phyloP scores from a whole-genome alignment of 257 asterid genomes.

The Fraxinus pennsylvanica region DNA sequence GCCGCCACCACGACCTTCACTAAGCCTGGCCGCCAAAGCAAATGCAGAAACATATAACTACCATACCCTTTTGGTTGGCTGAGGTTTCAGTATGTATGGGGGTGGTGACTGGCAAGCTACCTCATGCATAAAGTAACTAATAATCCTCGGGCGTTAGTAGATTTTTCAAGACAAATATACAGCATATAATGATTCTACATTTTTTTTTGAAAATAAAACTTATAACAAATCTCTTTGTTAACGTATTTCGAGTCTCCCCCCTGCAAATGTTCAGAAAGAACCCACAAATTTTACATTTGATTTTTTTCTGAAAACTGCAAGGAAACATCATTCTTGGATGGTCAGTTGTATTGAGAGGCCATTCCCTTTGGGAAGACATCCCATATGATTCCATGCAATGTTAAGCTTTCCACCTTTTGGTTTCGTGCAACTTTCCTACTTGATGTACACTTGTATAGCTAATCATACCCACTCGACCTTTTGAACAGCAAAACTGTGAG shows the following conservation, averaged over 20 bases:
- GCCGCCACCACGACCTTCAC: too few species aligned
- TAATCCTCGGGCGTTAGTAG: too few species aligned
- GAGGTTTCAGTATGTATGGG: too few species aligned
- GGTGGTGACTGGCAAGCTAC: too few species aligned
- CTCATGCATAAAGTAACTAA: too few species aligned
- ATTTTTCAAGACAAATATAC: not conserved
- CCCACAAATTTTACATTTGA: conserved; percentile 54
- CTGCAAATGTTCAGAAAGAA: conserved; percentile 73
- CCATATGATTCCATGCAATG: conserved; percentile 23
- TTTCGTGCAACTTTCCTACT: conserved; percentile 39
- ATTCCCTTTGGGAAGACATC: conserved; percentile 48
- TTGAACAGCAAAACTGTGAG: conserved; percentile 33
- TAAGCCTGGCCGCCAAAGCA: too few species aligned
- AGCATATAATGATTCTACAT: conserved; percentile 3
- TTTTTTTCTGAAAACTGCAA: conserved; percentile 67
- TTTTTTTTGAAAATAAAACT: not conserved
- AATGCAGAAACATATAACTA: too few species aligned
- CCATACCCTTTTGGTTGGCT: too few species aligned
- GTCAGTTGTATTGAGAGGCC: conserved; percentile 27
- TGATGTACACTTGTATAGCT: conserved; percentile 20
- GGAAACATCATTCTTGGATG: conserved; percentile 19
- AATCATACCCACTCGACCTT: conserved; percentile 25
- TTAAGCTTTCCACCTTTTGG: conserved; percentile 53
- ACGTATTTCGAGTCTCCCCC: conserved; percentile 19
- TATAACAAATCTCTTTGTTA: conserved; percentile 7